These are phyloP conservation scores for Aspergillus felis DNA, from an alignment of 2,329 filamentous ascomycete genomes.

Conservation along the genomic window DNA sequence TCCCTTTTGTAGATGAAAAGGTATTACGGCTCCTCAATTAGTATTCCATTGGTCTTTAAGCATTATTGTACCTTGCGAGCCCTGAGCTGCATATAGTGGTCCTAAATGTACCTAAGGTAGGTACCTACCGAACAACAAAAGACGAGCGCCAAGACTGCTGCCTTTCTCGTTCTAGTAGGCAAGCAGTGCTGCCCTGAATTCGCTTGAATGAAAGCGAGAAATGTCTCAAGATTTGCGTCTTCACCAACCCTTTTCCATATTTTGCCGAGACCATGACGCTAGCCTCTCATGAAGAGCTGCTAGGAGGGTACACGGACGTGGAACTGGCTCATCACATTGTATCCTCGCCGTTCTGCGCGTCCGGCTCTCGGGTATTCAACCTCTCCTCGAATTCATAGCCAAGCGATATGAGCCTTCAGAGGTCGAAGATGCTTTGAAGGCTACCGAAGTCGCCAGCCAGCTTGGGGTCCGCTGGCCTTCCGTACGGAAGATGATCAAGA, in stretches of 20 bases:
- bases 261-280: background rate
- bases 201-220: too few relatives aligned
- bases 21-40: background rate
- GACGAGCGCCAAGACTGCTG: too few relatives aligned
- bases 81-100: too few relatives aligned
- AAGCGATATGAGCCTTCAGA: constrained; percentile 11
- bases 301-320: background rate
- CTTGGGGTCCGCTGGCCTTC: constrained; percentile 16
- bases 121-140: too few relatives aligned
- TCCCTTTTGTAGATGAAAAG: background rate
- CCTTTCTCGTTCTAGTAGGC: too few relatives aligned
- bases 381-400: background rate
- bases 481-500: constrained; percentile 10
- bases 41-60: background rate
- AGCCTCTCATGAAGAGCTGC: background rate
- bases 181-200: too few relatives aligned
- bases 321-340: background rate
- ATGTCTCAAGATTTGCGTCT: background rate
- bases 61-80: too few relatives aligned
- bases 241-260: background rate
- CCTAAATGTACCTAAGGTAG: too few relatives aligned
- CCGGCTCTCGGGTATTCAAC: background rate
- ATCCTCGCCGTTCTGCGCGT: background rate
- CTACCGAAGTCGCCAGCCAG: constrained; percentile 14
- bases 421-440: constrained; percentile 13